Conservation (phyloP, 345 rosid genomes). For the Bruguiera parviflora region DNA sequence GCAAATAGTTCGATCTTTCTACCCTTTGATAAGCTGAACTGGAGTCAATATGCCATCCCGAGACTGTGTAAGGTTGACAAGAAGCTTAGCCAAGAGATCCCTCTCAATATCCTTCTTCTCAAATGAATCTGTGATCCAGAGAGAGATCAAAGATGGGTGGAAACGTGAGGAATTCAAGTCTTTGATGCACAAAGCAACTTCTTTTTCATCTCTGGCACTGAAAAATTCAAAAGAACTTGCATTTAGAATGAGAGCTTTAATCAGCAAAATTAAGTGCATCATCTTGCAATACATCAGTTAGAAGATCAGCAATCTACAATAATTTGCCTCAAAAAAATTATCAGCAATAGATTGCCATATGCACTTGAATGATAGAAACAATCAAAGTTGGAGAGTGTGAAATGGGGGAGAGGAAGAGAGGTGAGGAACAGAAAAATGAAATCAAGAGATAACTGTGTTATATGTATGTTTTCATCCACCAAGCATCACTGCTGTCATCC, state of each 20-base stretch:
- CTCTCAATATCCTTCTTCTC: constrained; percentile 92
- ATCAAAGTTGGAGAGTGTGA: no score
- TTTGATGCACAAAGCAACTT: constrained; percentile 76
- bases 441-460: no score
- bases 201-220: constrained; percentile 91
- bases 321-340: no score
- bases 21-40: constrained; percentile 74
- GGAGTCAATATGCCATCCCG: constrained; percentile 42
- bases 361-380: no score
- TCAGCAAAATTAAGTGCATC: neutral
- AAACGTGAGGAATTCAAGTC: constrained; percentile 74
- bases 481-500: no score
- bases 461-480: no score
- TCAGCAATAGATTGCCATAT: no score
- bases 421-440: no score
- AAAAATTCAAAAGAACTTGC: neutral
- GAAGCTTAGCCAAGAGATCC: constrained; percentile 78
- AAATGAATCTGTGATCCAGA: constrained; percentile 91
- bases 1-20: constrained; percentile 14
- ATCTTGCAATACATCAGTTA: no score
- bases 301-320: no score
- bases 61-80: constrained; percentile 57
- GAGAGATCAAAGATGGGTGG: constrained; percentile 81
- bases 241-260: neutral
- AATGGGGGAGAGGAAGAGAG: no score